phyloP scores from a whole-genome alignment of 164 flowering plant species.

The Piper longum region DNA sequence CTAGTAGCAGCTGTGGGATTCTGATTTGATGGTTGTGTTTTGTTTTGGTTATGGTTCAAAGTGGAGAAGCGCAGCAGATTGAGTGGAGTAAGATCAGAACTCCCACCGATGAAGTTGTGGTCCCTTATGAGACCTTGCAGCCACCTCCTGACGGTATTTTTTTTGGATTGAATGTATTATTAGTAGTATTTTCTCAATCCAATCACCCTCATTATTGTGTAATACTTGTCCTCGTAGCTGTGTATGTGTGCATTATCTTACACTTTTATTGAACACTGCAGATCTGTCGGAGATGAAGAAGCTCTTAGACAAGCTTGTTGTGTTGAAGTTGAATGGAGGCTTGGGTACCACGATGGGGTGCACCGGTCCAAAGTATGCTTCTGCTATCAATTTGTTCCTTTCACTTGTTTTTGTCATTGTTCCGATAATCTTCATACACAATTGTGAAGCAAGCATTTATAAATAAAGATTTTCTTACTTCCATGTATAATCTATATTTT shows the following conservation, averaged over 20 bases:
- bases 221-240: not conserved
- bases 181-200: too few relatives aligned
- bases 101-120: conserved; percentile 90
- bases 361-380: conserved; percentile 67
- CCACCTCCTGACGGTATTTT: conserved; percentile 57
- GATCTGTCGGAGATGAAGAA: conserved; percentile 39
- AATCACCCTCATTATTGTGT: not conserved
- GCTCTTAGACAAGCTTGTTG: conserved; percentile 75
- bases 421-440: not conserved
- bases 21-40: not conserved
- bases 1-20: not conserved
- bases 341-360: conserved; percentile 77
- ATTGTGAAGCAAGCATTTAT: not conserved
- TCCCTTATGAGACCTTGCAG: conserved; percentile 70
- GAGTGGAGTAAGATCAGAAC: conserved; percentile 98
- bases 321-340: conserved; percentile 72
- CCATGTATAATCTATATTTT: not conserved
- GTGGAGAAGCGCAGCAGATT: conserved; percentile 87
- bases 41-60: conserved; percentile 8
- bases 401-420: not conserved
- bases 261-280: conserved; percentile 8
- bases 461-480: too few relatives aligned
- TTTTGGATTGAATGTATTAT: not conserved
- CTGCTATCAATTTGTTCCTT: not conserved
- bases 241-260: not conserved